Base-by-base conservation (phyloP, 805 yeast species). In the Lachancea quebecensis region DNA sequence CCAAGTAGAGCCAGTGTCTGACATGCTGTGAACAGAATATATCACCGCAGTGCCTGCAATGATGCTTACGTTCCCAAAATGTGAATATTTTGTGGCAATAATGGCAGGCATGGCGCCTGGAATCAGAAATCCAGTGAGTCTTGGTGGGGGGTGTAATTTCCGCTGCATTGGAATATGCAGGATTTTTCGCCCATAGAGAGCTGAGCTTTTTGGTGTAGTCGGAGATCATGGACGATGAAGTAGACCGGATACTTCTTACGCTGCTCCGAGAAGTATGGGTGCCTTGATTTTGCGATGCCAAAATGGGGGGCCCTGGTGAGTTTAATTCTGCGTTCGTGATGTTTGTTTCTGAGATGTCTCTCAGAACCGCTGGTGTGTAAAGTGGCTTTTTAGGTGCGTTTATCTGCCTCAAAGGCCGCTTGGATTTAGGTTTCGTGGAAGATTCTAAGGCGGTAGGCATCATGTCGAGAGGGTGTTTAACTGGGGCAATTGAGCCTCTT, bases 341-440 rank as follows among this genome's bases (percentile, higher is more conserved):
- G 41, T 71, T 71, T 1, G 75, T 71, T 46, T 60, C 64, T 0
- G 73, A 64, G 10, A 71, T 70, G 35, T 74, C 73, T 53, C 86
- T 74, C 42, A 90, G 70, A 10, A 90, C 98, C 0, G 96, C 96
- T 0, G 98, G 98, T 0, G 85, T 73, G 57, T 88, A 90, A 69
- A 90, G 69, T 9, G 97, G 96, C 57, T 86, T 83, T 61, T 88
- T 78, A 51, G 88, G 90, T 39, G 82, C 83, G 46, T 80, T 79
- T 50, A 89, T 79, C 57, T 88, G 95, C 59, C 81, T 83, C 17
- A 82, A 29, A 8, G 40, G 46, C 27, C 52, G 53, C 35, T 54
- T 58, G 10, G 50, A 41, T 16, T 29, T 41, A 16, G 33, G 37
- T 12, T 21, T 38, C 38, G 25, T 11, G 3, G 44, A 35, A n/a